Conservation (phyloP, 257 asterid genomes). For the Capsicum baccatum region DNA sequence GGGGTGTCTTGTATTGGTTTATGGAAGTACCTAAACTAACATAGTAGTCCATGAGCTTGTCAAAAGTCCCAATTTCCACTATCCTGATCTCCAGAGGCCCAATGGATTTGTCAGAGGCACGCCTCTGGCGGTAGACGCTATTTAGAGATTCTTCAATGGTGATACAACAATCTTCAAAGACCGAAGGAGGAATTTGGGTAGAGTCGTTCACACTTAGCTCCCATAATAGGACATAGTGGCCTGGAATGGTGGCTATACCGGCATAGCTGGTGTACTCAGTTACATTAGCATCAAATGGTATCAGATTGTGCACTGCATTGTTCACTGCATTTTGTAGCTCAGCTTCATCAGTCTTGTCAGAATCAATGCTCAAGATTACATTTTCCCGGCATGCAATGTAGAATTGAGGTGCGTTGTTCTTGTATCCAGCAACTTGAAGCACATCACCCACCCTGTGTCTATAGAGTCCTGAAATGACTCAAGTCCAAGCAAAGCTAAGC, state of each 20-base stretch:
- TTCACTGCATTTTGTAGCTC: slow-evolving; percentile 81
- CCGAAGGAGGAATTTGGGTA: slow-evolving; percentile 68
- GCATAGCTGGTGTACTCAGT: slow-evolving; percentile 86
- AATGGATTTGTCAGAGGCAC: slow-evolving; percentile 61
- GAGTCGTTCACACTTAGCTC: slow-evolving; percentile 34
- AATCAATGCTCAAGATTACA: slow-evolving; percentile 12
- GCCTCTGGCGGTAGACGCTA: slow-evolving; percentile 75
- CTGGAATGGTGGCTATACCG: slow-evolving; percentile 63
- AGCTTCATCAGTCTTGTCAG: slow-evolving; percentile 89
- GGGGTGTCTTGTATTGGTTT: slow-evolving; percentile 39
- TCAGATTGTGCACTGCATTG: slow-evolving; percentile 57
- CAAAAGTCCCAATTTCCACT: slow-evolving; percentile 56
- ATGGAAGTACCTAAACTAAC: slow-evolving; percentile 82
- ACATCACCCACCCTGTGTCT: not conserved
- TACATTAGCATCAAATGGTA: slow-evolving; percentile 61
- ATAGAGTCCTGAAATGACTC: not conserved
- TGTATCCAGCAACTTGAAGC: slow-evolving; percentile 15
- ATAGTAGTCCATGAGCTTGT: slow-evolving; percentile 88
- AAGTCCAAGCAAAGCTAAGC: not conserved
- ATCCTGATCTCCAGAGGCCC: slow-evolving; percentile 74
- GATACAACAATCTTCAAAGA: slow-evolving; percentile 71
- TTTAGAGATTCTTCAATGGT: slow-evolving; percentile 51
- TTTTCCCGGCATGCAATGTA: not conserved
- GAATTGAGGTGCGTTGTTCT: slow-evolving; percentile 21
- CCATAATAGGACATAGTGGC: slow-evolving; percentile 60